Base-by-base conservation (phyloP, 805 yeast genomes). In the Yarrowia bubula region DNA sequence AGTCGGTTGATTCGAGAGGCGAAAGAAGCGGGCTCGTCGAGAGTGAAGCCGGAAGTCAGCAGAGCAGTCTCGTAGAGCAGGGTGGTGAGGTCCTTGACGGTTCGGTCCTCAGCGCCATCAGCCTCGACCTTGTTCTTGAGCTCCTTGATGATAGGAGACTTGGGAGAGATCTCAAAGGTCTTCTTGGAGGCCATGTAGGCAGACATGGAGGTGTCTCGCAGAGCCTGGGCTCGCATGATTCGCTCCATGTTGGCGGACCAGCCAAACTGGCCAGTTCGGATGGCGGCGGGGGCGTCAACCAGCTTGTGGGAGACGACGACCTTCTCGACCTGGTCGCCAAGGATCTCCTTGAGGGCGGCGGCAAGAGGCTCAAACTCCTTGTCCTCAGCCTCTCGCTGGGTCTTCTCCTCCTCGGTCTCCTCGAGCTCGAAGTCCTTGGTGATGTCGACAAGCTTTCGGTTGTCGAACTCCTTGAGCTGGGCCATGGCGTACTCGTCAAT, bases 231-330 rank as follows among this genome's bases (percentile, higher is more conserved):
- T 86, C 95, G 95, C 99, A 95, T 95, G 86, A 95, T 95, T 89
- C 99, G 93, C 86, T 95, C 99, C 99, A 95, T 95, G 86, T 95
- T 95, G 76, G 99, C 99, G 72, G 99, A 95, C 99, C 99, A 95
- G 80, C 99, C 99, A 80, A 95, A 95, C 84, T 95, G 98, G 73
- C 98, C 98, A 73, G 99, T 95, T 87, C 99, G 92, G 79, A 95
- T 95, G 74, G 99, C 99, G 79, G 99, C 99, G 80, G 99, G 99
- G 67, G 98, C 92, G 77, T 92, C 98, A 74, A 92, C 91, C 77
- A 95, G 86, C 83, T 91, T 92, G 84, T 93, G 96, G 71, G 98
- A 92, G 71, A 95, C 97, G 77, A 92, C 92, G 81, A 96, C 99
- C 86, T 95, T 95, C 85, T 95, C 99, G 75, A 95, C 98, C 83